Base-by-base conservation (phyloP, 345 rosid genomes). In the Populus simonii region DNA sequence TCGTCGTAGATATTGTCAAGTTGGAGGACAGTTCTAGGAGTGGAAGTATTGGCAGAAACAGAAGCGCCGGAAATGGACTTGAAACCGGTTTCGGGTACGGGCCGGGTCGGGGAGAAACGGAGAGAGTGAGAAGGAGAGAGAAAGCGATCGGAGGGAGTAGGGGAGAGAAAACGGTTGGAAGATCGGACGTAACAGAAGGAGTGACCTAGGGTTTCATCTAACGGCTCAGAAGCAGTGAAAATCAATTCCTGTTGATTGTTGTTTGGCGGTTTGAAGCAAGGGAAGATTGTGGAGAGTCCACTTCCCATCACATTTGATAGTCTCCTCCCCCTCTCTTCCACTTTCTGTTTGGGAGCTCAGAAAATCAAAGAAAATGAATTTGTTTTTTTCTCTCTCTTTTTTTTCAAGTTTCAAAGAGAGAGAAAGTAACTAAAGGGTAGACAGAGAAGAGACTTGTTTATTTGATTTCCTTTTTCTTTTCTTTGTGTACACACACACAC, bases 291-390 rank as follows among this genome's bases (percentile, higher is more conserved):
- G 79, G 96, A 95, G 82, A 93, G 84, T 83, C 97, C 94, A 83
- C 93, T 89, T 84, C 99, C 99, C 99, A 95, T 95, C 96, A 91
- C 99, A 95, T 90, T 93, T 91, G 96, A 87, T 78, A n/a, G 25
- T 43, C 47, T 43, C 31, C 47, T 70, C 51, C 23, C 18, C 27
- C 68, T 66, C 17, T 23, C 45, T 5, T 82, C 82, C 89, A 63
- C 78, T 33, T 79, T 79, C 83, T 38, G 70, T 62, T 78, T 67
- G 82, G 77, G 22, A 22, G 71, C 22, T 77, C 66, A 84, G 85
- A 35, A 72, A 73, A 77, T 65, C 38, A 80, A 85, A 88, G 81
- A 70, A 57, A 38, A 33, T 22, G 29, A 49, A 47, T 9, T 66
- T 49, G n/a, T 9, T 38, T 31, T 36, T 55, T 11, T 18, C 27